Conservation (phyloP, 139 green algal species). For the Tetradesmus obliquus region DNA sequence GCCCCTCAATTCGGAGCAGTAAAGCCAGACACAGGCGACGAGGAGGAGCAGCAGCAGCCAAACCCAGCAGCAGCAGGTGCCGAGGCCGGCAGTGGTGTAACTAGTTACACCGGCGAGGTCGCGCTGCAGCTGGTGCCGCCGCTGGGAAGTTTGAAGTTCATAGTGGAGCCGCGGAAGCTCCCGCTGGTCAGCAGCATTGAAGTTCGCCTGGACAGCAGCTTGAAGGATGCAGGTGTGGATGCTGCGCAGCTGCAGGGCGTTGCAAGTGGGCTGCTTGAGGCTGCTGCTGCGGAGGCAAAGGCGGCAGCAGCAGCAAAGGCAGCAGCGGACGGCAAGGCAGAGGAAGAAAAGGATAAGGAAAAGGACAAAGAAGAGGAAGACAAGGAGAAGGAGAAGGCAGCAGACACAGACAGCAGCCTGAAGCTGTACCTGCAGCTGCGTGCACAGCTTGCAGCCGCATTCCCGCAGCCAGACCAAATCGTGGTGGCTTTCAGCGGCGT, state of each 20-base stretch:
- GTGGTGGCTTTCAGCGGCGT: conserved; percentile 68
- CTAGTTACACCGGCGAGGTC: conserved; percentile 26
- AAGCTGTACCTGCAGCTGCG: conserved; percentile 17
- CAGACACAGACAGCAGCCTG: conserved; percentile 13
- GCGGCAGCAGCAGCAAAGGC: neutral
- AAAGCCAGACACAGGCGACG: neutral
- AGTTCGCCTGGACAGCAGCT: conserved; percentile 71
- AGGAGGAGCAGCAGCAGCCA: neutral
- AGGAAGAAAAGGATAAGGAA: neutral
- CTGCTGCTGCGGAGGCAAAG: conserved; percentile 10
- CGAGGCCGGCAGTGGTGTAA: neutral
- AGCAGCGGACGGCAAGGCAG: neutral
- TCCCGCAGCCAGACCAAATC: conserved; percentile 33
- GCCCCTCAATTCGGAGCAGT: conserved; percentile 63
- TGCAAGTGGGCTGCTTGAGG: neutral
- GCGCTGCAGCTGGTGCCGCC: conserved; percentile 67
- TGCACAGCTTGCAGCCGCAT: conserved; percentile 31
- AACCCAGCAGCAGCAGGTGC: neutral
- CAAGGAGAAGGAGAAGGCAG: neutral
- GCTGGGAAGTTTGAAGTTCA: conserved; percentile 69
- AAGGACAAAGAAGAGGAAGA: conserved; percentile 1
- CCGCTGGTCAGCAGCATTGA: conserved; percentile 64
- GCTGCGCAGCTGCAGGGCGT: neutral
- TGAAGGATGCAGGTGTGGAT: conserved; percentile 20
- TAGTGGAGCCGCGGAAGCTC: conserved; percentile 61